Base-by-base conservation (phyloP, 2,329 filamentous ascomycete genomes). In the Colletotrichum sp. region DNA sequence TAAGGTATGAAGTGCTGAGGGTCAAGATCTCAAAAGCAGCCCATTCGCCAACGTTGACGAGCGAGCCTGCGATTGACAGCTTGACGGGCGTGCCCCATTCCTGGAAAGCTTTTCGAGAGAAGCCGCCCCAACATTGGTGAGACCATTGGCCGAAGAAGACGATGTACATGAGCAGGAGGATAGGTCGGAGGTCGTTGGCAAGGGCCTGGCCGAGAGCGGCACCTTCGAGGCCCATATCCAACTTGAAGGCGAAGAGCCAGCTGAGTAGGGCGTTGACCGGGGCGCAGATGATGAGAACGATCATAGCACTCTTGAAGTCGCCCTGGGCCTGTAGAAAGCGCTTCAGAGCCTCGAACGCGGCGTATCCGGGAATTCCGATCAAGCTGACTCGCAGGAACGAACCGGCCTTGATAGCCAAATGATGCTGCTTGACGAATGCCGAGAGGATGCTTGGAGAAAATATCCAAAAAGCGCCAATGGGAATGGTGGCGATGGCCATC, bases 251-350 rank as follows among this genome's bases (percentile, higher is more conserved):
- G 18, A 90, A 87, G 4, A 88, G 68, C 83, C 89, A 90, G 79
- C 88, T 89, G 28, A 90, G 81, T 1, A 87, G 70, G 16, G 87
- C 86, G 76, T 90, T 90, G 16, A 88, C 75, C 0, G 89, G 89
- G 0, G 88, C 85, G 52, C 87, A 87, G 28, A 90, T 78, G 3
- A 90, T 62, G 10, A 90, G 81, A 26, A 89, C 84, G 10, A 84
- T 82, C 79, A 90, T 85, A 16, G 86, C 87, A 2, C 87, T 88
- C 39, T 86, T 87, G 82, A 90, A 91, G 36, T 89, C 84, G 2
- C 90, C 89, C 77, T 91, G 89, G 0, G 90, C 88, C 79, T 91
- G 89, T 4, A 90, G 84, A 76, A 90, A 91, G 1, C 89, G 84
- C 79, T 91, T 91, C 3, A 88, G 83, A 0, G 88, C 88, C 76